Conservation (phyloP, 495 filamentous ascomycete genomes). For the Articulospora tetracladia region DNA sequence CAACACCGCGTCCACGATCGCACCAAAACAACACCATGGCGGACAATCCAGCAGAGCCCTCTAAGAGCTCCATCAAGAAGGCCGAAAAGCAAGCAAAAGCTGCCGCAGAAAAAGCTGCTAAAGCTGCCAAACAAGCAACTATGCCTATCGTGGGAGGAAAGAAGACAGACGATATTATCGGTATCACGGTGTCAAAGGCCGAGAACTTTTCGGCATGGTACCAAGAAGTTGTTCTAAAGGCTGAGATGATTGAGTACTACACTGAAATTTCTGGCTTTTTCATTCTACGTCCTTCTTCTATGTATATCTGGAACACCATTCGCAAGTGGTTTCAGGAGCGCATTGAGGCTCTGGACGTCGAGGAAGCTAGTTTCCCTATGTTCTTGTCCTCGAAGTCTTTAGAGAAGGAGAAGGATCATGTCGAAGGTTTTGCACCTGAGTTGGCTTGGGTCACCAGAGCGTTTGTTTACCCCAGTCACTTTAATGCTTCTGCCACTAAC, state of each 20-base stretch:
- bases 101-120: conserved; percentile 63
- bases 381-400: conserved; percentile 89
- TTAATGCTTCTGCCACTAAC: conserved; percentile 9
- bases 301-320: conserved; percentile 90
- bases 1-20: background rate
- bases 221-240: conserved; percentile 91
- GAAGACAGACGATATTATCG: conserved; percentile 64
- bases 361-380: conserved; percentile 93
- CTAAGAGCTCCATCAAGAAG: conserved; percentile 58
- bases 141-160: conserved; percentile 46
- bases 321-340: conserved; percentile 81
- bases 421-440: conserved; percentile 96
- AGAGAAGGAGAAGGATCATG: conserved; percentile 92
- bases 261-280: conserved; percentile 89
- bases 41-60: conserved; percentile 19
- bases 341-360: conserved; percentile 86
- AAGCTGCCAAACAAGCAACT: conserved; percentile 50
- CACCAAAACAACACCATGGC: conserved; percentile 16
- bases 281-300: conserved; percentile 83
- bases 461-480: conserved; percentile 42
- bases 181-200: conserved; percentile 78
- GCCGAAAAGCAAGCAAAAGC: conserved; percentile 63
- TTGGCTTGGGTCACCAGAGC: conserved; percentile 98
- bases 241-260: conserved; percentile 90
- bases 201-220: conserved; percentile 94